Base-by-base conservation (phyloP, 2,329 filamentous ascomycete genomes). In the Chaetomiaceae sp. region DNA sequence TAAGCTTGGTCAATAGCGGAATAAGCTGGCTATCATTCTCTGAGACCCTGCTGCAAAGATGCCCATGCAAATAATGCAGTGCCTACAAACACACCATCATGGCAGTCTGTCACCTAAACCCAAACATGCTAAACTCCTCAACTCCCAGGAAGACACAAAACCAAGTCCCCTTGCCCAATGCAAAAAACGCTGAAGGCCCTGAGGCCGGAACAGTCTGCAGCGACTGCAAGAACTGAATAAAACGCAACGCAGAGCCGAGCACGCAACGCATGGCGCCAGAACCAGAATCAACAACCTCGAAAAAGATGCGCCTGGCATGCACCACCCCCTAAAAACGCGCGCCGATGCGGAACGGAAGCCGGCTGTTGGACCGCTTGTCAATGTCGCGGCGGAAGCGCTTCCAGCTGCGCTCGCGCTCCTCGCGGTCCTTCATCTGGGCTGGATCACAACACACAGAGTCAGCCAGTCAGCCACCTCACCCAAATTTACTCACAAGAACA, bases 341-440 rank as follows among this genome's bases (percentile, higher is more conserved):
- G 15, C 58, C 59, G 17, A 60, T 53, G 19, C 54, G 54, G 38
- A 59, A 57, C 9, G 43, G 37, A 12, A 58, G 51, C 39, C 58
- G 27, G 47, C 37, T 49, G 54, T 25, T 51, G 29, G 37, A 59
- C 33, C 52, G 58, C 42, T 17, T 25, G 14, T 51, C 50, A 4
- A 47, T 6, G 6, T 54, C 47, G 12, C 51, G 58, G 34, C 63
- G 64, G 51, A 64, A 61, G 9, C 54, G 58, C 31, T 47, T 70
- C 76, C 72, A 79, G 66, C 68, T 74, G 55, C 71, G 71, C 58
- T 79, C 73, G n/a, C 77, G 76, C 49, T 76, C 73, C 31, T 81
- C 77, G 59, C 70, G 71, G 55, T 74, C 72, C 55, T 68, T 74
- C 71, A 79, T 78, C 56, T 80, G 77, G 22, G 71, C 79, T 82